Percentiles rank a stretch among this genome's conserved stretches.
These are phyloP conservation scores for Leishmania braziliensis DNA, from an alignment of 208 protist genomes.

Conservation along the genomic window DNA sequence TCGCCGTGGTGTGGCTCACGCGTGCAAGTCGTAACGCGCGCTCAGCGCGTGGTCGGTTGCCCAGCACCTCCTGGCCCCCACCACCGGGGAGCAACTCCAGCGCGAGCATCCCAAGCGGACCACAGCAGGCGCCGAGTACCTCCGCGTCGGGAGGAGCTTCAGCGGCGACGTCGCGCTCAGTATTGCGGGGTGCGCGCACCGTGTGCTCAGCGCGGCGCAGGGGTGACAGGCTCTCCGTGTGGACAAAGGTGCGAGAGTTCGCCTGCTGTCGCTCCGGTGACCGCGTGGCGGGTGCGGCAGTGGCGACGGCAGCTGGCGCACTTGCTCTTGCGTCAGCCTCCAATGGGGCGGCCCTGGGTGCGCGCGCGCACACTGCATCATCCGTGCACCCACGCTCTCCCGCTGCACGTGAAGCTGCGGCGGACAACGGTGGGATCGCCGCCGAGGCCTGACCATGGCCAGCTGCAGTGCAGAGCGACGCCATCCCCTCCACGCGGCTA, in stretches of 20 bases:
- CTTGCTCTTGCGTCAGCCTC: neutral
- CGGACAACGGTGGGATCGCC: neutral
- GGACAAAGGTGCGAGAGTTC: neutral
- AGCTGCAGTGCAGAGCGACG: neutral
- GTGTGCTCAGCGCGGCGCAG: neutral
- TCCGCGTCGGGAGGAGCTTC: neutral
- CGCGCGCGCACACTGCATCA: neutral
- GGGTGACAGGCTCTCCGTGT: slow-evolving; percentile 19
- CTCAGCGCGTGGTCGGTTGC: neutral
- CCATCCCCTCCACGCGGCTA: neutral
- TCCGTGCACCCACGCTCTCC: neutral
- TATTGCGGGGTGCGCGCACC: neutral
- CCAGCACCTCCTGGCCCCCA: neutral
- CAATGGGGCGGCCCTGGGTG: neutral
- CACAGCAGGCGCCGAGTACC: neutral
- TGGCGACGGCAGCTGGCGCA: neutral
- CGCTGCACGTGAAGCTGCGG: neutral
- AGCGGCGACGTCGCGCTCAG: neutral
- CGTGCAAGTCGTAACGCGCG: neutral
- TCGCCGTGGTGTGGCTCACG: neutral
- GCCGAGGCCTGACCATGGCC: neutral
- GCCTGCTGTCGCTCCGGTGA: neutral
- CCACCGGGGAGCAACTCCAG: neutral
- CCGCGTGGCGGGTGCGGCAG: neutral
- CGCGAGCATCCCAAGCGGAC: neutral